Evolutionary conservation across 2,329 filamentous ascomycete species (phyloP), one percentile per base, ranked within the genome.

Genomic region (Alternaria sp.): DNA sequence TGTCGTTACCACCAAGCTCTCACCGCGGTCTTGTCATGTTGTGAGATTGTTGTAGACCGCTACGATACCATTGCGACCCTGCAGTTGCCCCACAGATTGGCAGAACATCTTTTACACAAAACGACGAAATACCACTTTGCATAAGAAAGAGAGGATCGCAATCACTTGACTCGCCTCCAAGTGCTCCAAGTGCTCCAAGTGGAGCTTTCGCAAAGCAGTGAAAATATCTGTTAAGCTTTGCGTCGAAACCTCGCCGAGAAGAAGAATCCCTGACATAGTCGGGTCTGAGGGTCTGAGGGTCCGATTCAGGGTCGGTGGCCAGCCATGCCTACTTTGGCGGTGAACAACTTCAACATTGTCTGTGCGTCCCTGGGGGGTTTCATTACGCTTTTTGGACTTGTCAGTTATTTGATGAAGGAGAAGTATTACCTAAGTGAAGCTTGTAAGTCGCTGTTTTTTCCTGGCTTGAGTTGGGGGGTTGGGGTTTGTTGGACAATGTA

Each of bases 381-480:
- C 80, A 88, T 97, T 61, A 92, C 91, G 0, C 67, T 96, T n/a
- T 97, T 96, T 72, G 93, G 92, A 3, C 80, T 97, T 41, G 92
- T 97, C 0, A 97, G 92, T 0, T 96, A 93, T 73, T 84, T 97
- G 17, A 84, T 91, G 72, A 97, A 97, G 74, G 93, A 97, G 79
- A 90, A 88, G 57, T 94, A 91, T 73, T 97, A 97, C 75, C 84
- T 97, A 1, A 96, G 92, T 1, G 93, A 97, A 84, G 91, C 93
- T 52, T 81, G 92, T 94, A 81, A 75, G 90, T 86, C 31, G 29
- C 31, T 17, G 17, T n/a, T 1, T 10, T 14, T 21, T n/a, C 3
- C 8, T 9, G 21, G 1, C 9, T 17, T 28, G 5, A 13, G 0
- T 21, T 14, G 24, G 40, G 13, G 29, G 1, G 26, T 21, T 14